These are phyloP conservation scores for Malus fusca DNA, from an alignment of 306 rosid genomes.

Conservation along the genomic window DNA sequence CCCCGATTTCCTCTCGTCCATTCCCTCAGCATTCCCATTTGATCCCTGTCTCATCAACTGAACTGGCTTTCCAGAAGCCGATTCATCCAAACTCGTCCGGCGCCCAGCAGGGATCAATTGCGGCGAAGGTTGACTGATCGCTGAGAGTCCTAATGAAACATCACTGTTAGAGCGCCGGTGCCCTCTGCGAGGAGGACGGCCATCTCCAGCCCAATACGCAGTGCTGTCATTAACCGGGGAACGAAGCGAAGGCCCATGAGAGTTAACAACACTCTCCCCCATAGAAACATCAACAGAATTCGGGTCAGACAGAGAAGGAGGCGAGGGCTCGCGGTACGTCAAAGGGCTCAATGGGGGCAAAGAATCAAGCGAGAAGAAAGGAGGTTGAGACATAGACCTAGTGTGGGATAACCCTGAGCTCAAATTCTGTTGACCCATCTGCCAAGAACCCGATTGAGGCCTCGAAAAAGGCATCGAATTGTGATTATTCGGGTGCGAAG, in stretches of 20 bases:
- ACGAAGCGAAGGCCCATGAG: constrained; percentile 31
- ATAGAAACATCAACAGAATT: constrained; percentile 33
- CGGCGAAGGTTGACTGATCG: constrained; percentile 43
- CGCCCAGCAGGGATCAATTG: constrained; percentile 32
- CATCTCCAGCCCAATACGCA: constrained; percentile 36
- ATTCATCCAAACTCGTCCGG: constrained; percentile 26
- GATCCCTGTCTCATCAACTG: constrained; percentile 39
- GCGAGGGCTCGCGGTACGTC: constrained; percentile 33
- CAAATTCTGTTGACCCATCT: constrained; percentile 36
- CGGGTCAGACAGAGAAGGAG: constrained; percentile 33
- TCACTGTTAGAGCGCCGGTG: constrained; percentile 81
- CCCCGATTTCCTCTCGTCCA: constrained; percentile 40
- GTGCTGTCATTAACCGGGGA: constrained; percentile 30
- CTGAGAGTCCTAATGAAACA: constrained; percentile 60
- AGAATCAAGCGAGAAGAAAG: constrained; percentile 47
- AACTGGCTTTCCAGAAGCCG: constrained; percentile 37
- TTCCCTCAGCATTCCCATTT: constrained; percentile 21
- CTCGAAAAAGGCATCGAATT: constrained; percentile 35
- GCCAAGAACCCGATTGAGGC: constrained; percentile 35
- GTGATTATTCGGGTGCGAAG: constrained; percentile 43
- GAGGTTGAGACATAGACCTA: constrained; percentile 62
- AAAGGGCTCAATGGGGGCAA: constrained; percentile 76
- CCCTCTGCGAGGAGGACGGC: constrained; percentile 74
- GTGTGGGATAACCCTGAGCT: constrained; percentile 48
- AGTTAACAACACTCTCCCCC: constrained; percentile 48